Evolutionary conservation across 352 stramenopile genomes (phyloP).

Genomic region (Phytophthora multivora): DNA sequence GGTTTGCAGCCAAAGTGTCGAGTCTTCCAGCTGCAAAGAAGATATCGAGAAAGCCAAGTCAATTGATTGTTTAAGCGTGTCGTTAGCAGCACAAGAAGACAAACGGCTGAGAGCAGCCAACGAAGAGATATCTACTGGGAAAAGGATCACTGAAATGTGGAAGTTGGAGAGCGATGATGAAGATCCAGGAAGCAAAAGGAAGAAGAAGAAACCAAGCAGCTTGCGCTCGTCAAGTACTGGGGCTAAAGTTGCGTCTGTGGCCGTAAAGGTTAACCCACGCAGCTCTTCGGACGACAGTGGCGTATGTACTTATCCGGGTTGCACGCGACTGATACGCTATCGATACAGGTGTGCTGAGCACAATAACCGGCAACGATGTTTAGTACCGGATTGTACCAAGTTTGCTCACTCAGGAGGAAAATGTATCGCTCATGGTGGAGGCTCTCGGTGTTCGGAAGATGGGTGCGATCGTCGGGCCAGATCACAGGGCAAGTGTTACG

Average conservation of each 20-base stretch:
- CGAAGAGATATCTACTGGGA: not conserved
- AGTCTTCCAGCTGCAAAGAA: too few relatives aligned
- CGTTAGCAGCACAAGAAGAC: too few relatives aligned
- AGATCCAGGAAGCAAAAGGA: not conserved
- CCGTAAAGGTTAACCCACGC: not conserved
- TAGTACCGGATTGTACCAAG: conserved; percentile 3
- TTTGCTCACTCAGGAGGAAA: conserved; percentile 14
- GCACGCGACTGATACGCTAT: not conserved
- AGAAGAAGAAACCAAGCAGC: not conserved
- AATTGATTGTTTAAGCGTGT: too few relatives aligned
- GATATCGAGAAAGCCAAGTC: too few relatives aligned
- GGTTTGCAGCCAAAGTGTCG: too few relatives aligned
- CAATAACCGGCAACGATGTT: conserved; percentile 4
- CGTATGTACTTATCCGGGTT: not conserved
- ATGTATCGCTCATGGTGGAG: conserved; percentile 13
- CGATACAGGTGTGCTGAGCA: conserved; percentile 9
- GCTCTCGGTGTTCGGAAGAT: conserved; percentile 8
- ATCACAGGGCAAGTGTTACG: conserved; percentile 13
- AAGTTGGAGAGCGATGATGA: conserved; percentile 4
- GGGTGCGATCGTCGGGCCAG: conserved; percentile 1
- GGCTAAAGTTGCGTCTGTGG: not conserved
- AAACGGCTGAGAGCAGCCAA: not conserved
- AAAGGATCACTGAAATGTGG: not conserved
- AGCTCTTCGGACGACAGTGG: not conserved
- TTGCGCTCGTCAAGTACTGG: not conserved